Base-by-base conservation (phyloP, 768 basidiomycete species). In the Neoboletus magnificus region DNA sequence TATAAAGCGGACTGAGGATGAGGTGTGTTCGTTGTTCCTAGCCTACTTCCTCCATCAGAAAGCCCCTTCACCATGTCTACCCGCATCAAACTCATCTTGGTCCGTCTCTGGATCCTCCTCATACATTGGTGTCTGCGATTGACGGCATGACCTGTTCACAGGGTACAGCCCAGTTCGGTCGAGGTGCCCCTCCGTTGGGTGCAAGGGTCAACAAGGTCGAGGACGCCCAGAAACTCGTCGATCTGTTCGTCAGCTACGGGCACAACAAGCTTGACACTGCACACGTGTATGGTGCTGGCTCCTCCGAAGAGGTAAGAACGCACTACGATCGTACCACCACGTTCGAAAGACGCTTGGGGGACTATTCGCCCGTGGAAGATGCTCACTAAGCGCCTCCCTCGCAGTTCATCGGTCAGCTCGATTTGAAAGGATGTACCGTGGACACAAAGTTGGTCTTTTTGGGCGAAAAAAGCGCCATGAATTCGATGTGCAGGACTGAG, bases 221-320 rank as follows among this genome's bases (percentile, higher is more conserved):
- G 43, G 56, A 50, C 10, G 57, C 54, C n/a, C 63, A 71, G 58
- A 55, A 59, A 37, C 54, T 62, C 35, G 54, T 67, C 9, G 62
- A 64, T 51, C 13, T 64, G 5, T 59, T 54, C 16, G 42, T 62
- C 20, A 52, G 53, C 27, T 42, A 61, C 36, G 62, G 62, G 2
- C 39, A 63, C 37, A 50, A 48, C 13, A 56, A 52, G 10, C 35
- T 67, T 25, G 63, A 63, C 15, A 54, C 47, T 20, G 44, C 60
- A 8, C 58, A 46, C 1, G 18, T 22, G 4, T 59, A 67, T 15
- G 61, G 57, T 13, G 46, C 22, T 49, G 58, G 58, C 18, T 60
- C 52, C 13, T 56, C 59, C 20, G 63, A 69, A 52, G 53, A 54
- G 43, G 47, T 58, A 23, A 37, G 32, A 36, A 27, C 27, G 16